These are phyloP conservation scores for Fusarium paranaense DNA, from an alignment of 2,329 filamentous ascomycete species.

Conservation along the genomic window DNA sequence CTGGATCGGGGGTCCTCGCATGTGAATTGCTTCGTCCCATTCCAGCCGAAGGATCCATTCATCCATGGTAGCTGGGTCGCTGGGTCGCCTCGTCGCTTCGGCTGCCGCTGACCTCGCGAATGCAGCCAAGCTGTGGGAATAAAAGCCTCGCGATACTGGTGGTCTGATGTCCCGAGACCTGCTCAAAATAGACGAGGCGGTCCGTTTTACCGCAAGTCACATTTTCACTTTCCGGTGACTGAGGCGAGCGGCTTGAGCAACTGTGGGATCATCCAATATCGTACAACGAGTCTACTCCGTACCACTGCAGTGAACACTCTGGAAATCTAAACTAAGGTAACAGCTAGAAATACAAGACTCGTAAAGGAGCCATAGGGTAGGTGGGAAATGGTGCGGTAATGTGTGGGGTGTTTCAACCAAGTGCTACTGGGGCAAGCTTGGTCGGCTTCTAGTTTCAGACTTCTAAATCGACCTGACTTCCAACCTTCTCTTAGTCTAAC, in stretches of 20 bases:
- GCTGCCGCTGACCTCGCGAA: neutral
- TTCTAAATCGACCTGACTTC: constrained; percentile 12
- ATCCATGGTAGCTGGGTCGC: neutral
- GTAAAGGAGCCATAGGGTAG: constrained; percentile 7
- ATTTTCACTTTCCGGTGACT: neutral
- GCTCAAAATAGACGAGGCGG: neutral
- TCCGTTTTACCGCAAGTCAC: neutral
- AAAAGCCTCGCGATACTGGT: neutral
- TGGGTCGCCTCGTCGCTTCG: neutral
- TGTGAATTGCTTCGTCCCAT: neutral
- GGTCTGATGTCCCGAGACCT: neutral
- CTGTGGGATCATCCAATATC: neutral
- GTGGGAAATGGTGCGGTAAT: neutral
- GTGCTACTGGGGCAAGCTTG: constrained; percentile 13
- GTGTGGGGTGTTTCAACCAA: constrained; percentile 22
- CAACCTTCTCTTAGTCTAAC: constrained; percentile 7
- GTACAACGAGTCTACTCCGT: constrained; percentile 7
- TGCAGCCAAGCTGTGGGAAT: neutral
- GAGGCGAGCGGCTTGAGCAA: neutral
- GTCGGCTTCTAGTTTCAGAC: constrained; percentile 17
- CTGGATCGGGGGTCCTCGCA: neutral
- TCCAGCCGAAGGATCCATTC: neutral
- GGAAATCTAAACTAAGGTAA: neutral
- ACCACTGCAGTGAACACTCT: neutral
- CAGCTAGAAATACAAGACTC: constrained; percentile 26